A percentile compares a stretch with the other conserved stretches of the same genome.
These are phyloP conservation scores for Jamesozyma lodderae DNA, from an alignment of 805 yeast genomes.

Conservation along the genomic window DNA sequence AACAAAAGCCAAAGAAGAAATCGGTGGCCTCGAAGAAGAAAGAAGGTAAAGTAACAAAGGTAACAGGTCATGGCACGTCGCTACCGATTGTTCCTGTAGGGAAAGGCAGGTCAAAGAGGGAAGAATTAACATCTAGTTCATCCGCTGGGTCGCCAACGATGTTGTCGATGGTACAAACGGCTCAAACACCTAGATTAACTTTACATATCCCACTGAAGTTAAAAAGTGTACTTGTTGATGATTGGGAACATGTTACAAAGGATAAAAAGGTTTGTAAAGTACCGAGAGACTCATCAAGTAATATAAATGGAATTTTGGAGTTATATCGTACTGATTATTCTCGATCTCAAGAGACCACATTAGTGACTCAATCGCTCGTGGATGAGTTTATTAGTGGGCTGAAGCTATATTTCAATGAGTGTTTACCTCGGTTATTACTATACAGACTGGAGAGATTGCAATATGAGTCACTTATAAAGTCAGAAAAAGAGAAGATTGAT, in stretches of 20 bases:
- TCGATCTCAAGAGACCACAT: not conserved
- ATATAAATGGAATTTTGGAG: conserved; percentile 43
- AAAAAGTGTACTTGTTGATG: conserved; percentile 71
- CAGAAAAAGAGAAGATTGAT: conserved; percentile 7
- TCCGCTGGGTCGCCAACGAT: too few species aligned
- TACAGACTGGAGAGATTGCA: conserved; percentile 27
- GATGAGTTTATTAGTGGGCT: conserved; percentile 68
- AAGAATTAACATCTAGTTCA: too few species aligned
- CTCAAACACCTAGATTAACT: conserved; percentile 38
- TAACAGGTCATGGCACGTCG: too few species aligned
- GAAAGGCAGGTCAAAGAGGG: too few species aligned
- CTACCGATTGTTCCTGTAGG: too few species aligned
- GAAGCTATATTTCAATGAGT: conserved; percentile 60
- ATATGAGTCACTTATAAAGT: conserved; percentile 16
- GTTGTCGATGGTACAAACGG: not conserved
- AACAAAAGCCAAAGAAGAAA: conserved; percentile 13
- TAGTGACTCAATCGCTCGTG: conserved; percentile 36
- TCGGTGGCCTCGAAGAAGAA: too few species aligned
- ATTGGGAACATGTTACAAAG: conserved; percentile 87
- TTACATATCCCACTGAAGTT: conserved; percentile 55
- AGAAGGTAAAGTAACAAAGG: too few species aligned
- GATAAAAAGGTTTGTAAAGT: conserved; percentile 60
- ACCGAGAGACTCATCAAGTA: conserved; percentile 41
- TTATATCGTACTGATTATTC: conserved; percentile 35
- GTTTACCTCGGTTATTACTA: conserved; percentile 33